Percentiles rank a stretch among this genome's conserved stretches.
phyloP scores from a whole-genome alignment of 768 basidiomycete species.

The Cyclocybe cylindracea region DNA sequence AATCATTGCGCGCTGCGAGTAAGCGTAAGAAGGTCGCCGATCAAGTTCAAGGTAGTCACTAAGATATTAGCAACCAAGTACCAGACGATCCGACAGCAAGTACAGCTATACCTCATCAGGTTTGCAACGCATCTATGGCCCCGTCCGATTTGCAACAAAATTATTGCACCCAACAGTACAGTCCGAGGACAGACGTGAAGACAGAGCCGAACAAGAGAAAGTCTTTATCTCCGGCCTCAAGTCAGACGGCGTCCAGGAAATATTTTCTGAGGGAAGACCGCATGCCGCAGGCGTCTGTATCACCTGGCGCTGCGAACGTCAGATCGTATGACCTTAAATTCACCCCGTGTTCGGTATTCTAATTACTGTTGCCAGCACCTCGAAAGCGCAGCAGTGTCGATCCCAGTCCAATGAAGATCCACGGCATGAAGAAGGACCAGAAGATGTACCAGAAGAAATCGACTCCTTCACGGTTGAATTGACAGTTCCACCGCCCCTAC shows the following conservation, averaged over 20 bases:
- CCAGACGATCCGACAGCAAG: background rate
- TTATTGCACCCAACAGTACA: background rate
- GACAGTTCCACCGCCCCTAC: too few species aligned
- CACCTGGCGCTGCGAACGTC: slow-evolving; percentile 2
- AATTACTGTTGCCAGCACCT: background rate
- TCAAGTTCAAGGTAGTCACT: slow-evolving; percentile 8
- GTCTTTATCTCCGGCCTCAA: background rate
- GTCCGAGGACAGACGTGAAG: background rate
- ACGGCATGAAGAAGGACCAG: too few species aligned
- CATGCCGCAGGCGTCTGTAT: slow-evolving; percentile 11
- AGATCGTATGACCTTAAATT: too few species aligned
- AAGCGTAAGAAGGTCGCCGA: slow-evolving; percentile 11
- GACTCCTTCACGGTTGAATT: too few species aligned
- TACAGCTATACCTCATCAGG: background rate
- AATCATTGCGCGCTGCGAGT: slow-evolving; percentile 1
- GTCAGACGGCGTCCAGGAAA: slow-evolving; percentile 3
- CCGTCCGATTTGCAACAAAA: background rate
- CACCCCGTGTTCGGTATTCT: background rate
- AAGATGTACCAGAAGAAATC: too few species aligned
- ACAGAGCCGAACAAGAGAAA: slow-evolving; percentile 9
- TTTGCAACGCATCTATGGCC: background rate
- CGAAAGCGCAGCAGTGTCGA: too few species aligned
- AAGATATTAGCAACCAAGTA: background rate
- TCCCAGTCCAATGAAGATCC: too few species aligned
- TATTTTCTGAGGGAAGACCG: background rate